A percentile compares a stretch with the other conserved stretches of the same genome.
phyloP scores from a whole-genome alignment of 148 eudicot species.

The Amaranthus hypochondriacus region DNA sequence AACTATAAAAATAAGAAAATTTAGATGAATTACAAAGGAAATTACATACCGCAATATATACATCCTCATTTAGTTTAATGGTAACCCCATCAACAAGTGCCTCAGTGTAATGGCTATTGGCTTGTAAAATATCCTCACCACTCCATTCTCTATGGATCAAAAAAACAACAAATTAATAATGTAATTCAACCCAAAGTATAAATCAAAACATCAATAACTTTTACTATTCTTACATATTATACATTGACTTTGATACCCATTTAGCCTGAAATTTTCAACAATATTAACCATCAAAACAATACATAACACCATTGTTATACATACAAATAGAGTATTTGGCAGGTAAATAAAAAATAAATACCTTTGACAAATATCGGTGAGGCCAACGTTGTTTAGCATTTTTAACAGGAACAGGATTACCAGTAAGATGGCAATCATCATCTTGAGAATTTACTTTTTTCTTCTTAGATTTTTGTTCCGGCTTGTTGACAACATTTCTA shows the following conservation, averaged over 20 bases:
- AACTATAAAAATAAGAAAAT: background rate
- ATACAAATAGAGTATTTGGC: background rate
- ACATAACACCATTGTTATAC: background rate
- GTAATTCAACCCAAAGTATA: background rate
- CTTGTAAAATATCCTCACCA: conserved; percentile 25
- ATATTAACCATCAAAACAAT: background rate
- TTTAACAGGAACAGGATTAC: conserved; percentile 20
- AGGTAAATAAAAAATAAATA: background rate
- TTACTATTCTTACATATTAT: background rate
- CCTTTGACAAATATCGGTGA: conserved; percentile 26
- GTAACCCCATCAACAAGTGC: conserved; percentile 29
- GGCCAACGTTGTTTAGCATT: conserved; percentile 30
- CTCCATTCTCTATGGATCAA: background rate
- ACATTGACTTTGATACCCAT: background rate
- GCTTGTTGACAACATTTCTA: background rate
- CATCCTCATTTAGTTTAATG: conserved; percentile 24
- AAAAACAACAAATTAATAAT: background rate
- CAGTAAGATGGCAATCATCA: conserved; percentile 15
- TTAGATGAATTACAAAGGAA: background rate
- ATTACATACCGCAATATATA: conserved; percentile 21
- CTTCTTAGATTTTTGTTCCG: background rate
- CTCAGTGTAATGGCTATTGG: conserved; percentile 21
- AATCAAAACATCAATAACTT: background rate
- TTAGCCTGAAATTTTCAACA: conserved; percentile 1
- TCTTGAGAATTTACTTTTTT: background rate